These are phyloP conservation scores for Stephanodiscus triporus DNA, from an alignment of 108 stramenopile genomes.

Conservation along the genomic window DNA sequence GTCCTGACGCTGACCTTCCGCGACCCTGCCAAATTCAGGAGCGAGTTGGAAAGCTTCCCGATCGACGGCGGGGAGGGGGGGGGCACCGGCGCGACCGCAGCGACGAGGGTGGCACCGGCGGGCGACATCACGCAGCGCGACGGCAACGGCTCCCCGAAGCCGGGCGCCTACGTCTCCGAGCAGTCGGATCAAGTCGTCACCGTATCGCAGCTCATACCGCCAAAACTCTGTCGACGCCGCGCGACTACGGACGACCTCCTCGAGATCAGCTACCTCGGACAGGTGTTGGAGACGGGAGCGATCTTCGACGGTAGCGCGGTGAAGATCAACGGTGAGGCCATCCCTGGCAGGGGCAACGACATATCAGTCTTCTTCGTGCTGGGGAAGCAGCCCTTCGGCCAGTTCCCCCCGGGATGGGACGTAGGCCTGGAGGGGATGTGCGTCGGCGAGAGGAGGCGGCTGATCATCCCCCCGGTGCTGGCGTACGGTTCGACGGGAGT, in stretches of 20 bases:
- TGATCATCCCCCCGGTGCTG: constrained; percentile 80
- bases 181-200: constrained; percentile 77
- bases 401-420: constrained; percentile 90
- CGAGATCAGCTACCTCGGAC: constrained; percentile 80
- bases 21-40: constrained; percentile 66
- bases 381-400: constrained; percentile 89
- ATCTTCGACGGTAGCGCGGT: constrained; percentile 85
- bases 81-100: constrained; percentile 42
- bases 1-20: constrained; percentile 64
- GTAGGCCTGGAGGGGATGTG: constrained; percentile 71
- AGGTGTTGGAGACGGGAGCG: constrained; percentile 68
- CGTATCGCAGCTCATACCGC: constrained; percentile 73
- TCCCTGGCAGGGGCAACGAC: constrained; percentile 87
- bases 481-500: constrained; percentile 77
- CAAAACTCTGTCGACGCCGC: constrained; percentile 71
- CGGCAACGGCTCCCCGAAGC: constrained; percentile 59
- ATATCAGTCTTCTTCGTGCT: constrained; percentile 81
- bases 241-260: constrained; percentile 76
- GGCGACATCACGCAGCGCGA: constrained; percentile 81
- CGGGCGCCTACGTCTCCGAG: constrained; percentile 45
- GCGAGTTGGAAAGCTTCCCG: constrained; percentile 48
- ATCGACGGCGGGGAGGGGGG: not conserved
- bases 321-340: constrained; percentile 72
- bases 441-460: constrained; percentile 76
- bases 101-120: constrained; percentile 79